phyloP scores from a whole-genome alignment of 1,139 yeast genomes.

The Sugiyamaella novakii region DNA sequence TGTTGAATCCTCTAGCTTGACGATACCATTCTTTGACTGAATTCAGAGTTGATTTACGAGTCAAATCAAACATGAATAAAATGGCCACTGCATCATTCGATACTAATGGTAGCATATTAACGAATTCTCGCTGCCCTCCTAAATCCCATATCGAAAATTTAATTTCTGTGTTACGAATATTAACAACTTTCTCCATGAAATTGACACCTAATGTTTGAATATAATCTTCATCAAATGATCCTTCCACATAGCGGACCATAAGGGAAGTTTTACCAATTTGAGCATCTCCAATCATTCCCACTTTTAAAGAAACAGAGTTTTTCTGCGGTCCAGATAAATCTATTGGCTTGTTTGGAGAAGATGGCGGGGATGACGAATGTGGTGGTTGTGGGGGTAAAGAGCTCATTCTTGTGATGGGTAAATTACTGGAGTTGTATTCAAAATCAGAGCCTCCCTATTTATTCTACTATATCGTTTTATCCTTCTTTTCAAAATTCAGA shows the following conservation, averaged over 20 bases:
- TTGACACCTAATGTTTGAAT: slow-evolving; percentile 95
- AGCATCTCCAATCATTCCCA: slow-evolving; percentile 95
- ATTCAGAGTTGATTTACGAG: slow-evolving; percentile 82
- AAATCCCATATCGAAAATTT: slow-evolving; percentile 95
- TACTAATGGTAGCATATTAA: slow-evolving; percentile 93
- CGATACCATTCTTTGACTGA: slow-evolving; percentile 94
- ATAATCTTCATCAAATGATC: slow-evolving; percentile 87
- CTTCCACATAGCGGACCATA: slow-evolving; percentile 97
- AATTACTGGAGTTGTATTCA: too few species aligned
- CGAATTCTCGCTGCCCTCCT: slow-evolving; percentile 96
- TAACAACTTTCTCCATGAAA: slow-evolving; percentile 89
- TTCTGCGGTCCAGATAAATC: slow-evolving; percentile 36
- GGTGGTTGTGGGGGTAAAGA: slow-evolving; percentile 2
- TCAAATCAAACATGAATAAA: slow-evolving; percentile 87
- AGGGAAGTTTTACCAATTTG: slow-evolving; percentile 97
- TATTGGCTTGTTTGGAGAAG: slow-evolving; percentile 28
- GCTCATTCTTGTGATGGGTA: too few species aligned
- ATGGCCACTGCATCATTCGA: slow-evolving; percentile 94
- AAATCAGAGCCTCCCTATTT: too few species aligned
- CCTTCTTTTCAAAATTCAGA: too few species aligned
- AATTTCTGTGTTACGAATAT: slow-evolving; percentile 83
- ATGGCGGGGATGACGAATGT: slow-evolving; percentile 15
- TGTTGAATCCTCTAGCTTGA: slow-evolving; percentile 88
- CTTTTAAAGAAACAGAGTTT: slow-evolving; percentile 70
- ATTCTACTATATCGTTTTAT: too few species aligned